These are phyloP conservation scores for Inga oerstediana DNA, from an alignment of 306 rosid genomes.

Conservation along the genomic window DNA sequence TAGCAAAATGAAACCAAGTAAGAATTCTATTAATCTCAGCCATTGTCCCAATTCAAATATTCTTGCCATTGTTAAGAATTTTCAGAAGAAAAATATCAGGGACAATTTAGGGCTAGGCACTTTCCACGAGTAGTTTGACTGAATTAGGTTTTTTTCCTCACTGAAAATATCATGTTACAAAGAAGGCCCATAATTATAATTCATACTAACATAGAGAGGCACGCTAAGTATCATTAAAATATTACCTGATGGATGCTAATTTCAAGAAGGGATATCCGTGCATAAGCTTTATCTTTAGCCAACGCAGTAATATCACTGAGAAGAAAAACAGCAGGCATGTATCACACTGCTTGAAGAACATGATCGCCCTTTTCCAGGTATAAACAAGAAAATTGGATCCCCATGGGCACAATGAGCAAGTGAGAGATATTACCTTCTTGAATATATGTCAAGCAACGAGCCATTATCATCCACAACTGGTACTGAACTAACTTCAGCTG, in stretches of 20 bases:
- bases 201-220: not conserved
- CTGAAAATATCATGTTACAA: not conserved
- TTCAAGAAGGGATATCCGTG: conserved; percentile 63
- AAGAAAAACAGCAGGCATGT: conserved; percentile 32
- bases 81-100: not conserved
- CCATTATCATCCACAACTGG: conserved; percentile 80
- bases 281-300: conserved; percentile 86
- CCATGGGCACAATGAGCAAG: not conserved
- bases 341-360: conserved; percentile 27
- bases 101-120: not conserved
- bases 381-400: conserved; percentile 15
- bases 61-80: too few relatives aligned
- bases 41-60: not conserved
- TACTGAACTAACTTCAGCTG: conserved; percentile 83
- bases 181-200: not conserved
- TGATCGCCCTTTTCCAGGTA: conserved; percentile 3
- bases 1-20: conserved; percentile 20
- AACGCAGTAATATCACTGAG: conserved; percentile 84
- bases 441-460: conserved; percentile 79
- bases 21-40: conserved; percentile 16
- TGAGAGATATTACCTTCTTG: conserved; percentile 60
- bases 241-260: conserved; percentile 80
- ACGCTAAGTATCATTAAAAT: not conserved
- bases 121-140: not conserved
- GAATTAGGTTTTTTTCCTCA: not conserved